These are phyloP conservation scores for Ophiocordyceps sinensis DNA, from an alignment of 2,329 filamentous ascomycete genomes.

Conservation along the genomic window DNA sequence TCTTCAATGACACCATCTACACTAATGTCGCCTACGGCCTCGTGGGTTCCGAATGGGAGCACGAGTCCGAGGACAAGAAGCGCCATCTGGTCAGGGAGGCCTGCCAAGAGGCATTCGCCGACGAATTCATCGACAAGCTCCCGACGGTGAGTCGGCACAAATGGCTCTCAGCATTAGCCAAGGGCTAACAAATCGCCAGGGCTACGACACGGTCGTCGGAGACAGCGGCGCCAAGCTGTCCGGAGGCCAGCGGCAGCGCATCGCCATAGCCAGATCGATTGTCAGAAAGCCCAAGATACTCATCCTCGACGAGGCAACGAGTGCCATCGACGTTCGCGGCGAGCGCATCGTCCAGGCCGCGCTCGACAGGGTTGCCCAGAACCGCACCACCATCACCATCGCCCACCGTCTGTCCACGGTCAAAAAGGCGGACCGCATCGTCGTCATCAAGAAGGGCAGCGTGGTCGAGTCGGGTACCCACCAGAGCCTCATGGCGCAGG, in stretches of 20 bases:
- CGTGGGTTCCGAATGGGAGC: constrained; percentile 34
- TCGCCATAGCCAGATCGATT: constrained; percentile 65
- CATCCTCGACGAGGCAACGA: constrained; percentile 66
- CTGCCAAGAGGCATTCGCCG: constrained; percentile 52
- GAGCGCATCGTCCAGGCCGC: constrained; percentile 50
- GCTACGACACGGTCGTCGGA: constrained; percentile 61
- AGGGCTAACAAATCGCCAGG: constrained; percentile 21
- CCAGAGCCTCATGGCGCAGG: constrained; percentile 47
- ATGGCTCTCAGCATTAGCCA: neutral
- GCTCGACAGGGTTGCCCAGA: constrained; percentile 43
- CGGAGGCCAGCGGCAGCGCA: constrained; percentile 73
- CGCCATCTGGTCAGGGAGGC: constrained; percentile 45
- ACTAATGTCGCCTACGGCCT: constrained; percentile 49
- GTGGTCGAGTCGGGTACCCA: constrained; percentile 66
- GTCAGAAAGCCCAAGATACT: constrained; percentile 57
- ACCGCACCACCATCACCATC: constrained; percentile 58
- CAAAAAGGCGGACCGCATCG: constrained; percentile 62
- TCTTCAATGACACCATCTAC: constrained; percentile 52
- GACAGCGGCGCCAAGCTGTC: constrained; percentile 66
- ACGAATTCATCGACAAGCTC: constrained; percentile 52
- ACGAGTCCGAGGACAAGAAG: constrained; percentile 40
- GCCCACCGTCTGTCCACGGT: constrained; percentile 64
- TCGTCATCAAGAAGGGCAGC: constrained; percentile 58
- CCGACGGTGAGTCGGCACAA: constrained; percentile 29
- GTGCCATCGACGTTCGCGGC: constrained; percentile 41